Base-by-base conservation (phyloP, 345 rosid genomes). In the Lepidium aucheri region DNA sequence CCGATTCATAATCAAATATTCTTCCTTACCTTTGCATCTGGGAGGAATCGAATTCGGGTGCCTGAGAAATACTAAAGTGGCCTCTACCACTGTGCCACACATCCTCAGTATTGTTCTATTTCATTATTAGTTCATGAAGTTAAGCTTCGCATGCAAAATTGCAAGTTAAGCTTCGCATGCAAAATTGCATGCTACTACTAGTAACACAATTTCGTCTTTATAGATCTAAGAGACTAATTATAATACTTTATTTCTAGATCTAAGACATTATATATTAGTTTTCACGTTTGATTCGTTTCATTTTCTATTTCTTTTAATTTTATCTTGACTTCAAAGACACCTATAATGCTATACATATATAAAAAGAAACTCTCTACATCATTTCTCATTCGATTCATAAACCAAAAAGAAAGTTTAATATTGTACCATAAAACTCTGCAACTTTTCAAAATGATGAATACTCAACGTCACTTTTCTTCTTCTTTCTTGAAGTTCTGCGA, bases 391-490 rank as follows among this genome's bases (percentile, higher is more conserved):
- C 61, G 58, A 34, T 0, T 50, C 40, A 18, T 10, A 47, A 17
- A 57, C 16, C 15, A 56, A 40, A 22, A 4, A 43, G 11, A 5
- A 20, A 63, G 8, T n/a, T n/a, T n/a, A n/a, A n/a, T n/a, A n/a
- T n/a, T n/a, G n/a, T n/a, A 20, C 22, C 5, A 57, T 57, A 43
- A 40, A 57, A 10, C 28, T 54, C 45, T 38, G 11, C 2, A 17
- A 34, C 2, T 53, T 20, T 4, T 4, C 32, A 8, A 12, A 15
- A 72, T 72, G 71, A 72, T 65, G 66, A 72, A n/a, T 24, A 58
- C 60, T 65, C 76, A 72, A 41, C 59, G 44, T 49, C 71, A 58
- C n/a, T 36, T 72, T 57, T 72, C 76, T 57, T 40, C 71, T 24
- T 65, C 76, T 58, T 73, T 73, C 76, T 57, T 59, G 7, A 72